These are phyloP conservation scores for Rhytidiadelphus loreus DNA, from an alignment of 225 moss, liverwort and hornwort genomes.

Conservation along the genomic window DNA sequence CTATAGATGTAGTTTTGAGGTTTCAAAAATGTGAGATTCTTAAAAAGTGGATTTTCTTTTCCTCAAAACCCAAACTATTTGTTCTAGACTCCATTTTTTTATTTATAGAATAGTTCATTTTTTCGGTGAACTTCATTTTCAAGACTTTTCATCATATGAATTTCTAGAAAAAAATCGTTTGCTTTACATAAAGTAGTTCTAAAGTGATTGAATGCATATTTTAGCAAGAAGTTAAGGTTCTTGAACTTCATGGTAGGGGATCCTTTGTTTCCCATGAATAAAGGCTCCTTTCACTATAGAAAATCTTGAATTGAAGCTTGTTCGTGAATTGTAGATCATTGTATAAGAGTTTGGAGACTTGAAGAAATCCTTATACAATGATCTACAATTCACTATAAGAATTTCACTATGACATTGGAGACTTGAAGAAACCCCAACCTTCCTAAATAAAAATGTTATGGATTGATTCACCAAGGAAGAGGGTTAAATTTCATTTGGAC, in stretches of 20 bases:
- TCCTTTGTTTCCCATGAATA: accelerated
- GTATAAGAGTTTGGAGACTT: no score
- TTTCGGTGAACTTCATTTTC: neutral
- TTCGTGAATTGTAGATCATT: neutral
- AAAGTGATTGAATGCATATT: neutral
- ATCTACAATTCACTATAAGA: no score
- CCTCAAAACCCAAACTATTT: neutral
- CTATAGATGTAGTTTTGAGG: accelerated
- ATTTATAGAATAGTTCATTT: neutral
- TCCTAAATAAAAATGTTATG: neutral
- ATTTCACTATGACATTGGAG: no score
- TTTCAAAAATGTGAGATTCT: neutral
- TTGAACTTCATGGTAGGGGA: neutral
- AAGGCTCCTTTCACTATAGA: no score
- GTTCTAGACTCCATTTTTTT: neutral
- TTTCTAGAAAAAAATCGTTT: no score
- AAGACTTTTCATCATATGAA: neutral
- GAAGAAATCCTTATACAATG: no score
- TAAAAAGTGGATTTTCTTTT: neutral
- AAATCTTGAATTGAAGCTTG: neutral
- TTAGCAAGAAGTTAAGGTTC: neutral
- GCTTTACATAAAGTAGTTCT: neutral
- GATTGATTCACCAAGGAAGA: neutral
- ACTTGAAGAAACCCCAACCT: neutral
- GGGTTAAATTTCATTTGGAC: neutral